phyloP scores from a whole-genome alignment of 176 grass and related monocot species.

The Cenchrus purpureus region DNA sequence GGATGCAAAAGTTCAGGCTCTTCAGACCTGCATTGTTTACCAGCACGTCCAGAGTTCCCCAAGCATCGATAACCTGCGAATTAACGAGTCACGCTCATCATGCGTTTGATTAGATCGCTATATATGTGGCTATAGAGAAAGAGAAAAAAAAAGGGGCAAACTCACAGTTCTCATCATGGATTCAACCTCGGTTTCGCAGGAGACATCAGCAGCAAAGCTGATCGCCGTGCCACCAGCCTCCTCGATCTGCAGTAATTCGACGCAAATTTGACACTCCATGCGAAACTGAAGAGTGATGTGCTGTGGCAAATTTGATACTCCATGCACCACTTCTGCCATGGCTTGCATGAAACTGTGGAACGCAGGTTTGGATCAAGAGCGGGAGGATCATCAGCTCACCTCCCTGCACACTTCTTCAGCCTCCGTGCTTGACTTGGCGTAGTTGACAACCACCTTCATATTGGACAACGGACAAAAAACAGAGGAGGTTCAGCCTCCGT shows the following conservation, averaged over 20 bases:
- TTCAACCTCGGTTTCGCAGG: conserved; percentile 80
- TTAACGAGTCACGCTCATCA: too few relatives aligned
- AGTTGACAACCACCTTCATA: conserved; percentile 81
- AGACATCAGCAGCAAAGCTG: conserved; percentile 74
- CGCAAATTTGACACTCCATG: neutral
- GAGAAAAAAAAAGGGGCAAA: neutral
- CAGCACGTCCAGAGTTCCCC: conserved; percentile 84
- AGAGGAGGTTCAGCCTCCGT: too few relatives aligned
- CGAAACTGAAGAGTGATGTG: too few relatives aligned
- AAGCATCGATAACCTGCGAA: conserved; percentile 41
- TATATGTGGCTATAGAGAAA: neutral
- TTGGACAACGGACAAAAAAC: neutral
- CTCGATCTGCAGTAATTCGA: conserved; percentile 58
- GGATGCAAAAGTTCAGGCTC: too few relatives aligned
- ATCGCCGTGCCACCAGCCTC: conserved; percentile 72
- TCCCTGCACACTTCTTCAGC: conserved; percentile 93
- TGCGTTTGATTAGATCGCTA: neutral
- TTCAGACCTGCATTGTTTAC: conserved; percentile 90
- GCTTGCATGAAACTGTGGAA: neutral
- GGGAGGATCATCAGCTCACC: conserved; percentile 39
- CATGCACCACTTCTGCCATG: neutral
- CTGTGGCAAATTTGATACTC: too few relatives aligned
- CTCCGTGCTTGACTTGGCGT: conserved; percentile 80
- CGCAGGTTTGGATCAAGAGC: neutral
- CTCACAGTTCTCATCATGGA: conserved; percentile 90